Evolutionary conservation across 176 grass and related monocot species (phyloP), one percentile per base, ranked within the genome.

Genomic region (Hyparrhenia diplandra): DNA sequence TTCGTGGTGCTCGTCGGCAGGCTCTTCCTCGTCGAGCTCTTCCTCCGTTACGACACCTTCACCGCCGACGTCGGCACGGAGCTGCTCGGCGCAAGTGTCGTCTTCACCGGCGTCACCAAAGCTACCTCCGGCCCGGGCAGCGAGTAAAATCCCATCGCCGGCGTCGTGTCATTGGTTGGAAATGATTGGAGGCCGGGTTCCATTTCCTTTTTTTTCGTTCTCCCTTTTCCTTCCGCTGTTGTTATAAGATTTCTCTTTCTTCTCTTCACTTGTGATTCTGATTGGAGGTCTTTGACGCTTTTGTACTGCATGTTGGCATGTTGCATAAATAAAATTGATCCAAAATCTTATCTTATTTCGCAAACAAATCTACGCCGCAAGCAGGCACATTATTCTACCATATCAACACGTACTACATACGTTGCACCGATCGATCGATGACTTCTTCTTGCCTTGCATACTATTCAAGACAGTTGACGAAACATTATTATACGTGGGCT

Each of bases 31-130:
- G 88, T 88, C 73, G 87, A 91, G 67, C 73, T 94, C 18, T 94
- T 94, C 82, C 87, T 90, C 52, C 91, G 88, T 8, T 94, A 94
- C 88, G 88, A 94, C 78, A 90, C 91, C 55, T 94, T 94, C 85
- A 59, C 79, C 11, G 79, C 85, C 55, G 62, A 51, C 2, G 79
- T 80, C 55, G 79, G 79, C 71, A 72, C 16, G 10, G 45, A 80
- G 2, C 76, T 87, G 24, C 87, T 87, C 35, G 90, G 87, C 32
- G 18, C 83, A 42, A 85, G 85, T 30, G 86, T 94, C 10, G 41
- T n/a, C 20, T 75, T 94, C 74, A 88, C 78, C 43, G 34, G 63
- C 7, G 76, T 94, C 16, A 91, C 91, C 7, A 90, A 88, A 52
- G 91, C 88, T 21, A 79, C 86, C 2, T 74, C 81, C 5, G 75